phyloP scores from a whole-genome alignment of 305 asterid genomes.

The Fraxinus paxiana region DNA sequence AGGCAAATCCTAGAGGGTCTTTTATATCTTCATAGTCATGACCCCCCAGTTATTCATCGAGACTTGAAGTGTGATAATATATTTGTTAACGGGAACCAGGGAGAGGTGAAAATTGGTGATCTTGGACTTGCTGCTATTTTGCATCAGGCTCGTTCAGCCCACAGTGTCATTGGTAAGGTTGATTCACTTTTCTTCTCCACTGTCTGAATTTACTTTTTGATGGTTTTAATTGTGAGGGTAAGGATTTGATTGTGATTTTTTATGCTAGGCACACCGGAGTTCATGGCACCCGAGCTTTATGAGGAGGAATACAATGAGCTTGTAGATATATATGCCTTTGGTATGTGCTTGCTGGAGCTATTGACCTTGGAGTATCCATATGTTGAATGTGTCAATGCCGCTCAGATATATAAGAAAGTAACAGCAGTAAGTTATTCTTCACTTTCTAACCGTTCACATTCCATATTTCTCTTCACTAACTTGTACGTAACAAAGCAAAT shows the following conservation, averaged over 20 bases:
- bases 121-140: constrained; percentile 73
- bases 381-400: constrained; percentile 69
- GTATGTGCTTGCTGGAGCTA: constrained; percentile 81
- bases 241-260: constrained; percentile 15
- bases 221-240: neutral
- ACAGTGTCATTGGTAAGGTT: constrained; percentile 69
- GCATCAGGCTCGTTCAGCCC: constrained; percentile 69
- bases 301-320: constrained; percentile 82
- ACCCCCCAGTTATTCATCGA: constrained; percentile 95
- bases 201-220: neutral
- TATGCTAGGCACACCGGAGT: constrained; percentile 64
- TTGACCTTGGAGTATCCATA: constrained; percentile 81
- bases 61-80: constrained; percentile 92
- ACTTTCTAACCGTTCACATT: neutral
- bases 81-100: constrained; percentile 95
- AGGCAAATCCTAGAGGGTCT: constrained; percentile 93
- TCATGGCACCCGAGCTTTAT: constrained; percentile 78
- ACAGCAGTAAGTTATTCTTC: constrained; percentile 49
- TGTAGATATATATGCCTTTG: constrained; percentile 79
- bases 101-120: constrained; percentile 93
- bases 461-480: neutral
- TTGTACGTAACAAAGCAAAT: neutral
- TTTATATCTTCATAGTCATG: constrained; percentile 84
- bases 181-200: constrained; percentile 3
- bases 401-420: constrained; percentile 80